Evolutionary conservation across 23 red algal species (phyloP).

Genomic region (Agarophyton chilense): DNA sequence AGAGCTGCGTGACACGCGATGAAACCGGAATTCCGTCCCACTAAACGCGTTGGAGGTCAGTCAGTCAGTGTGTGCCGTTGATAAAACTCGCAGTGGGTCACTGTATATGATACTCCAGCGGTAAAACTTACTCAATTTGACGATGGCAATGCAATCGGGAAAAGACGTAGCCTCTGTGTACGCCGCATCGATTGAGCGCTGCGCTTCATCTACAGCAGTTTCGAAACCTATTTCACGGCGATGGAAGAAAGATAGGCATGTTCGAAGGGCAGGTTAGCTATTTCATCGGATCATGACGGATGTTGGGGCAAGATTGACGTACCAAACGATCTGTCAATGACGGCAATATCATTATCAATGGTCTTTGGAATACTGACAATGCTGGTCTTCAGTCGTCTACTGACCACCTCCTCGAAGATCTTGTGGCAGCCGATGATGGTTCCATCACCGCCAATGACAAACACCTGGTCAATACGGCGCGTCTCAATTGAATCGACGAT

Average conservation of each 20-base stretch:
- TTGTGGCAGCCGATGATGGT: constrained; percentile 79
- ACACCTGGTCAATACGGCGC: constrained; percentile 75
- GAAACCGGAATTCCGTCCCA: constrained; percentile 93
- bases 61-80: not conserved
- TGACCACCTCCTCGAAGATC: constrained; percentile 63
- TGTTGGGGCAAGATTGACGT: not conserved
- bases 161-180: constrained; percentile 80
- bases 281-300: not conserved
- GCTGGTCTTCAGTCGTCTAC: constrained; percentile 65
- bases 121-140: constrained; percentile 75
- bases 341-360: constrained; percentile 95
- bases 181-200: constrained; percentile 91
- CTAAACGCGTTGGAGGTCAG: not conserved
- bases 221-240: constrained; percentile 67
- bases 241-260: not conserved
- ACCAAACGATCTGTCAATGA: constrained; percentile 86
- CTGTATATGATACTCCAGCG: not conserved
- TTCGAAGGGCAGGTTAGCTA: not conserved
- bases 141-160: constrained; percentile 87
- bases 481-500: constrained; percentile 91
- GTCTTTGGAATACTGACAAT: constrained; percentile 93
- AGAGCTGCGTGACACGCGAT: constrained; percentile 83
- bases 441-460: constrained; percentile 93
- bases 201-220: constrained; percentile 92
- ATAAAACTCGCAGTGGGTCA: not conserved